phyloP scores from a whole-genome alignment of 1,284 basidiomycete genomes.

The Termitomyces sp. region DNA sequence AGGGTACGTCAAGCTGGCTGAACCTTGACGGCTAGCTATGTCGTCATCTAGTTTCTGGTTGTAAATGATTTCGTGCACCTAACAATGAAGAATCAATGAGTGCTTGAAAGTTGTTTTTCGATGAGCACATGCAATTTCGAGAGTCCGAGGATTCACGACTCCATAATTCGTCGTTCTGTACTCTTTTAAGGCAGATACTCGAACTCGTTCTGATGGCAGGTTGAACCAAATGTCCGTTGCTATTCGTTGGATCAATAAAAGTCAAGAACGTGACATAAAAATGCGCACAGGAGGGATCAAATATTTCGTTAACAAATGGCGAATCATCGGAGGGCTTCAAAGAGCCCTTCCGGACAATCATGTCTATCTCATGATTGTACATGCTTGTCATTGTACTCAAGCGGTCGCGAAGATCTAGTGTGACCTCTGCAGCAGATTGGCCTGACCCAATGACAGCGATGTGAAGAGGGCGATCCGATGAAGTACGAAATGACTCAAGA shows the following conservation, averaged over 20 bases:
- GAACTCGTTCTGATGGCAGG: constrained; percentile 30
- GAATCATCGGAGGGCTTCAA: constrained; percentile 54
- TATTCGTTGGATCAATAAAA: constrained; percentile 16
- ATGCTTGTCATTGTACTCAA: constrained; percentile 27
- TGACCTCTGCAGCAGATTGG: constrained; percentile 51
- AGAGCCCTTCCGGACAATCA: constrained; percentile 51
- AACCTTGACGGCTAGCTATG: constrained; percentile 31
- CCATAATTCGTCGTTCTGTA: constrained; percentile 54
- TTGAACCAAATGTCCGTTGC: constrained; percentile 38
- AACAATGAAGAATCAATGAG: not conserved
- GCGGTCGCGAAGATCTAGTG: constrained; percentile 43
- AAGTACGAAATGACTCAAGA: constrained; percentile 23
- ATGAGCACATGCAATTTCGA: constrained; percentile 31
- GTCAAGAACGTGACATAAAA: not conserved
- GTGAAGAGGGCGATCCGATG: constrained; percentile 28
- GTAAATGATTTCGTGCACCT: constrained; percentile 53
- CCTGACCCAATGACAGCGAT: constrained; percentile 53
- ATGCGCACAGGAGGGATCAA: constrained; percentile 45
- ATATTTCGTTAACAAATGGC: constrained; percentile 56
- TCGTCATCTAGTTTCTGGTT: constrained; percentile 46
- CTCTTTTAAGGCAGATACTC: constrained; percentile 35
- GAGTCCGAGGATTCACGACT: constrained; percentile 46
- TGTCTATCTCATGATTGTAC: constrained; percentile 38
- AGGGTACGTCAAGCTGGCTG: constrained; percentile 18
- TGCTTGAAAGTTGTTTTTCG: constrained; percentile 1